Conservation (phyloP, 345 rosid genomes). For the Clausena lansium region DNA sequence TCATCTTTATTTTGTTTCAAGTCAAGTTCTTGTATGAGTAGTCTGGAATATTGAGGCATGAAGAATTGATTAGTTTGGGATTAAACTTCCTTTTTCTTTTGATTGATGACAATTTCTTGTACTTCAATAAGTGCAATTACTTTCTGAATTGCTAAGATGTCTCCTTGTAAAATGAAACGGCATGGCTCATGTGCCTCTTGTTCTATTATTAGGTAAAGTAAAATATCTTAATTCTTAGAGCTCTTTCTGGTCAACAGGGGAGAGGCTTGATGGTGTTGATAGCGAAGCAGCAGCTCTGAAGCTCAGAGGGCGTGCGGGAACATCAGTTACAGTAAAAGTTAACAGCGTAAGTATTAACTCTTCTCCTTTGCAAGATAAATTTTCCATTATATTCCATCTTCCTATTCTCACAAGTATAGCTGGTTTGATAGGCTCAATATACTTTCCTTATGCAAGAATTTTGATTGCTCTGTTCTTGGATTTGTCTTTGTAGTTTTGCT, state of each 20-base stretch:
- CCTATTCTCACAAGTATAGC: not conserved
- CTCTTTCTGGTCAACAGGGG: slow-evolving; percentile 46
- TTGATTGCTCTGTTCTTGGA: not conserved
- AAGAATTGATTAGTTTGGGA: not conserved
- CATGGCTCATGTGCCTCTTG: not conserved
- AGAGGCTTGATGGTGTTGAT: slow-evolving; percentile 60
- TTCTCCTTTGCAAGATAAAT: not conserved
- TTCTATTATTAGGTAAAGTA: not conserved
- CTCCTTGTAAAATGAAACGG: not conserved
- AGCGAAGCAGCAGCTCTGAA: slow-evolving; percentile 85
- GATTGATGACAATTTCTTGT: not conserved
- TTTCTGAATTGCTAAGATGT: not conserved
- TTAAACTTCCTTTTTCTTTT: not conserved
- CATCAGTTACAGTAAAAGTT: slow-evolving; percentile 70
- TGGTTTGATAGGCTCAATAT: not conserved
- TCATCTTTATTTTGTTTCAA: not conserved
- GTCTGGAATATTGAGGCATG: not conserved
- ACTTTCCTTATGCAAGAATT: not conserved
- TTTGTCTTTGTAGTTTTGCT: not conserved
- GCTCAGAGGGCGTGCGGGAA: slow-evolving; percentile 86
- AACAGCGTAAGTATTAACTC: slow-evolving; percentile 44
- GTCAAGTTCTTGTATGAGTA: not conserved
- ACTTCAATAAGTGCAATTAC: not conserved
- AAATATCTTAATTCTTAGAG: not conserved
- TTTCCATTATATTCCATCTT: not conserved